Evolutionary conservation across 2,329 filamentous ascomycete species (phyloP), one percentile per base, ranked within the genome.

Genomic region (Lachnellula arida): DNA sequence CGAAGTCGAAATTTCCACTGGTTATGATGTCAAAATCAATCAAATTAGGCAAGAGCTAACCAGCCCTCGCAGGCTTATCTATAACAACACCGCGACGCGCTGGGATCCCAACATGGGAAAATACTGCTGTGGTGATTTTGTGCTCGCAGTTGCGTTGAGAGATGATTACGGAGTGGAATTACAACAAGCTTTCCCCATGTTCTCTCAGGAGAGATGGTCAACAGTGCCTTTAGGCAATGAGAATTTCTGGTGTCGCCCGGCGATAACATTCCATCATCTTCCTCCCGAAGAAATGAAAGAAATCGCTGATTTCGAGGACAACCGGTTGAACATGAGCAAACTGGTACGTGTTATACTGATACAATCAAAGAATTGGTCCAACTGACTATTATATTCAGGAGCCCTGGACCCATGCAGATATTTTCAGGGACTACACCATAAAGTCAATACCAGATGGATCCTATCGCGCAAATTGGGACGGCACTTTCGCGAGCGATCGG

Each of bases 231-330:
- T 71, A 52, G 67, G 68, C 2, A 60, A 25, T 43, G 40, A 40
- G 28, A 42, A 58, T 4, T 54, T 81, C 57, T 82, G 79, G 78
- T 82, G 80, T 59, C 75, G 80, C 59, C 79, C 80, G 5, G 73
- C 80, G 9, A 63, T 82, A 46, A 80, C 78, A 5, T 78, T 82
- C 75, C 79, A 81, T 61, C 78, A 81, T 63, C 74, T 82, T 66
- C 76, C 75, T 51, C 71, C 78, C 7, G 74, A 78, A 59, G 78
- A 81, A 62, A 73, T 81, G 53, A 76, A 73, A 58, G 69, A 65
- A 40, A 72, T 80, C 32, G 81, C 78, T 75, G 71, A 79, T 49
- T 81, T 75, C 54, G 80, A 82, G 63, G 73, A 79, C 64, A 25
- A 46, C 32, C 60, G 60, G 40, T 12, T 35, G 15, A 39, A 57